Conservation (phyloP, 345 rosid genomes). For the Firmiana major region DNA sequence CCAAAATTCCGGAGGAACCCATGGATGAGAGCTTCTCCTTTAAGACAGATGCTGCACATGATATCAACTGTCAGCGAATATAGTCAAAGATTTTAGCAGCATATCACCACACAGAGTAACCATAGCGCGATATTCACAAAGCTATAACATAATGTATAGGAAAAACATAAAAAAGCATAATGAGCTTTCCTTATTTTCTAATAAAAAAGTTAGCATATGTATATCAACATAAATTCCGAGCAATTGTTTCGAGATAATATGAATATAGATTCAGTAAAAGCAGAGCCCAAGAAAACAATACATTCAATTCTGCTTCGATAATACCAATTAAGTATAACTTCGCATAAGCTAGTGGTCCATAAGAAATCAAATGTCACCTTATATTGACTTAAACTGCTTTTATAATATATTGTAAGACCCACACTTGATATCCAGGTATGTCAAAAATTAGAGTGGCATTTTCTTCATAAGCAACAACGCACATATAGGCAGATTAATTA, state of each 20-base stretch:
- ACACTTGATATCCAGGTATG: neutral
- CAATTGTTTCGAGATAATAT: neutral
- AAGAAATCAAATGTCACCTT: neutral
- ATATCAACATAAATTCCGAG: neutral
- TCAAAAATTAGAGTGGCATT: neutral
- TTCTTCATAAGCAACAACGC: neutral
- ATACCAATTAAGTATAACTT: neutral
- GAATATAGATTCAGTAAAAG: neutral
- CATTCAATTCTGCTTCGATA: neutral
- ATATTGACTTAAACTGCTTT: neutral
- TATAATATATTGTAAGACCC: neutral
- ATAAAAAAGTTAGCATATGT: neutral
- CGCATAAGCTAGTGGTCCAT: neutral
- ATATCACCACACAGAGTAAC: neutral
- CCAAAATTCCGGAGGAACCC: constrained; percentile 97
- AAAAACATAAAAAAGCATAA: neutral
- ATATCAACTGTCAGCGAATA: constrained; percentile 31
- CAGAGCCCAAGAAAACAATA: neutral
- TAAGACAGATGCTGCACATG: constrained; percentile 78
- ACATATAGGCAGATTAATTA: constrained; percentile 6
- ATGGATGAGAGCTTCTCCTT: constrained; percentile 88
- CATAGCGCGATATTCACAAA: neutral
- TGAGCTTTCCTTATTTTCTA: constrained; percentile 9
- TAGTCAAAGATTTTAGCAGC: constrained; percentile 8
- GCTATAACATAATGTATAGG: neutral